A percentile compares a stretch with the other conserved stretches of the same genome.
phyloP scores from a whole-genome alignment of 441 rosid genomes.

The Biscutella laevigata region DNA sequence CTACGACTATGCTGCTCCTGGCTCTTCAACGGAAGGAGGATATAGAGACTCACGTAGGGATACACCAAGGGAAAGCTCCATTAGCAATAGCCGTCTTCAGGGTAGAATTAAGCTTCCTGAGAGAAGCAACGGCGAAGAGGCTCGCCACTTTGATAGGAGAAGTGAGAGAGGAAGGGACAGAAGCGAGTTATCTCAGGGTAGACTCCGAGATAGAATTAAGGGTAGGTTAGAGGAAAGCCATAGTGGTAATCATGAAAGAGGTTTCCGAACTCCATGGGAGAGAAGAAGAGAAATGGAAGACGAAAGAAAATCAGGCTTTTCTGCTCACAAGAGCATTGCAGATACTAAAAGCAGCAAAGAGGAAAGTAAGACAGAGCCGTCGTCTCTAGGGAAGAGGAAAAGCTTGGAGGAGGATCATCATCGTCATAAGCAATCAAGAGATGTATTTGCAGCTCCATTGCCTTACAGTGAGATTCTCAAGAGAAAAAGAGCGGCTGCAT shows the following conservation, averaged over 20 bases:
- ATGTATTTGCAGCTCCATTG: slow-evolving; percentile 74
- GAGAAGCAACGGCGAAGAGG: slow-evolving; percentile 34
- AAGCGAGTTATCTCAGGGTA: slow-evolving; percentile 43
- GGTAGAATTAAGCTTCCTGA: slow-evolving; percentile 84
- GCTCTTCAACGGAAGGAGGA: slow-evolving; percentile 33
- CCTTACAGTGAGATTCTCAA: slow-evolving; percentile 77
- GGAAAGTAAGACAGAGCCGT: slow-evolving; percentile 30
- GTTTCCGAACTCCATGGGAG: slow-evolving; percentile 25
- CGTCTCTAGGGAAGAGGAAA: slow-evolving; percentile 47
- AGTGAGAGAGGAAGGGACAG: slow-evolving; percentile 42
- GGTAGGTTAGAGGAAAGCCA: slow-evolving; percentile 42
- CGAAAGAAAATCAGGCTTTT: slow-evolving; percentile 26
- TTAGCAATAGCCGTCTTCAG: slow-evolving; percentile 50
- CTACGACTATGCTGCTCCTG: slow-evolving; percentile 39
- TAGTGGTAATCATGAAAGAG: slow-evolving; percentile 34
- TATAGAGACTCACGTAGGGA: slow-evolving; percentile 42
- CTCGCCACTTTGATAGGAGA: slow-evolving; percentile 40
- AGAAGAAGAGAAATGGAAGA: slow-evolving; percentile 49
- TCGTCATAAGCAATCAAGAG: slow-evolving; percentile 34
- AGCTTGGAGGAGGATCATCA: slow-evolving; percentile 30
- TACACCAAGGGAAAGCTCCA: slow-evolving; percentile 38
- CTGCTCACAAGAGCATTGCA: slow-evolving; percentile 46
- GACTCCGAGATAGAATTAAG: slow-evolving; percentile 54
- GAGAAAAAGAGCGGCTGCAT: slow-evolving; percentile 60
- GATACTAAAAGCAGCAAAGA: slow-evolving; percentile 44